Percentiles rank a stretch among this genome's conserved stretches.
Evolutionary conservation across 225 moss, liverwort and hornwort species (phyloP).

Genomic region (Pleurozium schreberi): DNA sequence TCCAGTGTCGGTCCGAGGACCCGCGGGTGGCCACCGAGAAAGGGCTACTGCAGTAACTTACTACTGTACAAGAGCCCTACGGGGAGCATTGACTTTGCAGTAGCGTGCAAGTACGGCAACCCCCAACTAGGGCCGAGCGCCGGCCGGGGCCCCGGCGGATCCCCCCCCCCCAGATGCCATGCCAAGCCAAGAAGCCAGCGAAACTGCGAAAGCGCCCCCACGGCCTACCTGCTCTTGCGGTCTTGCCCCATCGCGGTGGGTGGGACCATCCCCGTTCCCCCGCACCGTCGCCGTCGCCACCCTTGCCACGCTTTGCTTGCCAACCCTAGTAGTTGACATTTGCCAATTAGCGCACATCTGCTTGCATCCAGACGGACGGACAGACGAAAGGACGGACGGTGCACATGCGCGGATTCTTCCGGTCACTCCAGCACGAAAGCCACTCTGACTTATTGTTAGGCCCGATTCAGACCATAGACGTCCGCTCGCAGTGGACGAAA

Average conservation of each 20-base stretch:
- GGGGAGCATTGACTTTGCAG: neutral
- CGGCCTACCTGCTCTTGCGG: neutral
- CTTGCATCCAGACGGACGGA: neutral
- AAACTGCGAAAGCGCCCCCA: too few relatives aligned
- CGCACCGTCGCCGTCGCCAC: neutral
- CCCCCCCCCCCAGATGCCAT: neutral
- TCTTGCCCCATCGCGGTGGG: neutral
- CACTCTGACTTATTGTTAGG: neutral
- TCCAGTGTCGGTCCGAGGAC: neutral
- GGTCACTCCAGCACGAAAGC: neutral
- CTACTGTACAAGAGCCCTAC: neutral
- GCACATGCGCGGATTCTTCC: neutral
- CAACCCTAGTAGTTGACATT: neutral
- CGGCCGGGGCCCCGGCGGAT: neutral
- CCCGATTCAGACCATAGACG: neutral
- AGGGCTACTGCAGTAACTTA: too few relatives aligned
- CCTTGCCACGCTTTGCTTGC: neutral
- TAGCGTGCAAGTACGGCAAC: neutral
- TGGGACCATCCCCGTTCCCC: neutral
- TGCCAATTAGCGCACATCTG: neutral
- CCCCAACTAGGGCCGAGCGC: neutral
- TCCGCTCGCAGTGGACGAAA: neutral
- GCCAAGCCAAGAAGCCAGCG: neutral
- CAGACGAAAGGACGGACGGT: neutral
- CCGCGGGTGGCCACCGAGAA: neutral